Base-by-base conservation (phyloP, 768 basidiomycete genomes). In the Calocybe indica region DNA sequence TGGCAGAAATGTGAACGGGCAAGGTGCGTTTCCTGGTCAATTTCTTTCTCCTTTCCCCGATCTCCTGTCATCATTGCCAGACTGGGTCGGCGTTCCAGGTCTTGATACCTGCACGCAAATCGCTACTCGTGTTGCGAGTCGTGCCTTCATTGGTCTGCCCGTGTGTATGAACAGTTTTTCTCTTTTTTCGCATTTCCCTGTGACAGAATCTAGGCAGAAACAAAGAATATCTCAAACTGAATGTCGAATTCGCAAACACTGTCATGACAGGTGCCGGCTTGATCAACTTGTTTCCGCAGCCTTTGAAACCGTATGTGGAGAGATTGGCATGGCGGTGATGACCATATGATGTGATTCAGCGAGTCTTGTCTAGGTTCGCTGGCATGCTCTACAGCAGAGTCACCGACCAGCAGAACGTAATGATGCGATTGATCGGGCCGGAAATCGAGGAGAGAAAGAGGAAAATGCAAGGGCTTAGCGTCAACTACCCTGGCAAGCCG, bases 71-170 rank as follows among this genome's bases (percentile, higher is more conserved):
- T 42, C 15, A 31, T n/a, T 36, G 29, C 6, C 36, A 52, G 60
- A 56, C 13, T 66, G 64, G 64, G 49, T 50, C 1, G 48, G 44
- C 12, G 45, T 65, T 3, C 46, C 43, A 7, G 51, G 56, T 6
- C 33, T 58, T 15, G 33, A 51, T n/a, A 50, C 57, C 0, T 50
- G 61, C 29, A 59, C 53, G 48, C 49, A 57, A 12, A 61, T 67
- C 28, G 49, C 66, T 5, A 58, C 58, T 3, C 55, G 62, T 4
- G 53, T 57, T 5, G 55, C 57, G 12, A 69, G 61, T 44, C 63
- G 69, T 2, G 47, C 65, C 34, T 69, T 69, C 42, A 61, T 70
- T 1, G 68, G 68, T 5, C 34, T 58, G 7, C 63, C 65, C 13
- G 36, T 62, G 0, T 70, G 69, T 71, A 43, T 40, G 65, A 52